These are phyloP conservation scores for Plasmopara viticola DNA, from an alignment of 352 stramenopile species.

Conservation along the genomic window DNA sequence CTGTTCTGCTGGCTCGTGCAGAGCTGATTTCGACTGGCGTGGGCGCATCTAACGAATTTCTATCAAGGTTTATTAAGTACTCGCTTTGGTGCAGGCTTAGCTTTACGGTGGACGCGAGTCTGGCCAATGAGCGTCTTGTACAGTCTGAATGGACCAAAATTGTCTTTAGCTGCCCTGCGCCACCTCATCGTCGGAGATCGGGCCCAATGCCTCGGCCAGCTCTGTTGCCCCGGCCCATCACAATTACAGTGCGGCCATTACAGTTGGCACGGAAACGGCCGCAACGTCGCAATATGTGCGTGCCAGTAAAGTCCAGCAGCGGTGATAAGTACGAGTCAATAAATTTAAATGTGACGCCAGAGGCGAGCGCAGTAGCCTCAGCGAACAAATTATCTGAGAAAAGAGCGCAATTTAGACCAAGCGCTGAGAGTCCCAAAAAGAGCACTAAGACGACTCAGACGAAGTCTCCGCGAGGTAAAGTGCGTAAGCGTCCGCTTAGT, in stretches of 20 bases:
- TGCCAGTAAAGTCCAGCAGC: constrained; percentile 4
- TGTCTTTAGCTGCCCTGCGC: constrained; percentile 44
- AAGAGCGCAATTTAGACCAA: constrained; percentile 9
- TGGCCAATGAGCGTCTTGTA: constrained; percentile 31
- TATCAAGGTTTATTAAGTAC: constrained; percentile 38
- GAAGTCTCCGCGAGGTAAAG: constrained; percentile 24
- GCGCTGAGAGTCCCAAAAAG: constrained; percentile 24
- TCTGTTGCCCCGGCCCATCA: constrained; percentile 49
- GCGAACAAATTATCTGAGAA: constrained; percentile 21
- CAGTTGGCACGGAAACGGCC: constrained; percentile 31
- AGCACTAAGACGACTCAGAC: constrained; percentile 17
- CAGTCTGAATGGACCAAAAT: constrained; percentile 82
- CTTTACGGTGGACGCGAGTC: constrained; percentile 23
- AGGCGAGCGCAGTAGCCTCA: constrained; percentile 11
- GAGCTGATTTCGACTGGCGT: constrained; percentile 49
- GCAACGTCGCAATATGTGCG: constrained; percentile 18
- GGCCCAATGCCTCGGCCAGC: constrained; percentile 34
- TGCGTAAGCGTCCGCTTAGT: constrained; percentile 17
- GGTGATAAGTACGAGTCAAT: constrained; percentile 8
- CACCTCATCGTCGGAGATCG: constrained; percentile 25
- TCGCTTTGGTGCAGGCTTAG: constrained; percentile 52
- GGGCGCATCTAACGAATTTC: constrained; percentile 21
- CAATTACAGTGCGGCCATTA: constrained; percentile 50
- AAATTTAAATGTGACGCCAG: constrained; percentile 11
- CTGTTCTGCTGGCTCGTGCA: constrained; percentile 11